These are phyloP conservation scores for Carex parvula DNA, from an alignment of 176 grass and related monocot genomes.

Conservation along the genomic window DNA sequence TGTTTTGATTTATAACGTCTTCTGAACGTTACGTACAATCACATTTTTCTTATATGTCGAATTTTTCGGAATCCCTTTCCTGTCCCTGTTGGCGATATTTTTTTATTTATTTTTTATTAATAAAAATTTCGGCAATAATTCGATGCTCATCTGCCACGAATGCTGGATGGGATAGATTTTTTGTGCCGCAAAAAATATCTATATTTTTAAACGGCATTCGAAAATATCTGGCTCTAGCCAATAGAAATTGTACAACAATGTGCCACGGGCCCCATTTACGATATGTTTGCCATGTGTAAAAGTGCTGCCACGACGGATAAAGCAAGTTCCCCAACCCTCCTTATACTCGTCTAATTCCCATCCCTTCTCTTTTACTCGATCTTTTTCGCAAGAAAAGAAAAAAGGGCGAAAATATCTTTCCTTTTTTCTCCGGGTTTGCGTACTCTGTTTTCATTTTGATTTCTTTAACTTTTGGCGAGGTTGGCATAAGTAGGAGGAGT, in stretches of 20 bases:
- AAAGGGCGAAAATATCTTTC: not conserved
- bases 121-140: not conserved
- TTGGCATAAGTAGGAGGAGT: not conserved
- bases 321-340: not conserved
- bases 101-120: no score
- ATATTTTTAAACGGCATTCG: not conserved
- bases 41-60: no score
- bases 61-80: no score
- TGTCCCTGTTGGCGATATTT: no score
- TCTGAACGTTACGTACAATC: no score
- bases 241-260: no score
- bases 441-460: not conserved
- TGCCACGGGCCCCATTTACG: no score
- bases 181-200: constrained; percentile 29
- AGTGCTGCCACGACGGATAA: constrained; percentile 63
- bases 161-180: not conserved
- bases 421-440: not conserved
- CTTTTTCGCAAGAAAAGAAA: not conserved
- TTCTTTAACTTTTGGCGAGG: not conserved
- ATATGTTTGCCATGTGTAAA: constrained; percentile 49
- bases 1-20: no score
- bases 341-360: not conserved
- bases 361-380: not conserved
- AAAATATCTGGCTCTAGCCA: constrained; percentile 21
- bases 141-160: not conserved